Percentiles rank a stretch among this genome's conserved stretches.
Evolutionary conservation across 1,139 yeast species (phyloP).

Genomic region (Yamadazyma aaseri): DNA sequence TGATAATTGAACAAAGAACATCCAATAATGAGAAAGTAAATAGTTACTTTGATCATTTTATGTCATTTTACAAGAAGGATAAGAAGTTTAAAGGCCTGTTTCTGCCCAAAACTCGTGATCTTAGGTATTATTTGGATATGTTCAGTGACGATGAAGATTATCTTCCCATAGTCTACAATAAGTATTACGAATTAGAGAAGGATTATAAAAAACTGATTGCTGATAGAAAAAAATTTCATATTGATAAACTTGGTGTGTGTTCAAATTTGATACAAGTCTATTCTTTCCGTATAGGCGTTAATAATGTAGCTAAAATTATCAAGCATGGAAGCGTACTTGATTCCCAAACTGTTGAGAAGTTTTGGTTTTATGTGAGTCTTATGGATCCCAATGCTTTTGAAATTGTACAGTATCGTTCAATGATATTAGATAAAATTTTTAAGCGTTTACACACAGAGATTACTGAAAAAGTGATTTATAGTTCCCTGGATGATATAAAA

Average conservation of each 20-base stretch:
- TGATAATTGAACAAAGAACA: constrained; percentile 3
- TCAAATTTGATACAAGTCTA: constrained; percentile 15
- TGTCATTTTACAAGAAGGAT: constrained; percentile 13
- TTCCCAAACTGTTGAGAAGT: constrained; percentile 16
- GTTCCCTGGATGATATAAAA: background rate
- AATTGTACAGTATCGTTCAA: constrained; percentile 14
- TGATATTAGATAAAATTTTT: constrained; percentile 12
- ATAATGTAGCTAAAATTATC: constrained; percentile 6
- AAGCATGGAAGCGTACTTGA: background rate
- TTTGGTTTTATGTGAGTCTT: constrained; percentile 26
- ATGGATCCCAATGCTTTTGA: constrained; percentile 23
- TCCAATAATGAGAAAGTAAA: background rate
- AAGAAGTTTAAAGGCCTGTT: constrained; percentile 5
- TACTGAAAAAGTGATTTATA: constrained; percentile 2
- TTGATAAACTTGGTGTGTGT: background rate
- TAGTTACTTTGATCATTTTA: constrained; percentile 8
- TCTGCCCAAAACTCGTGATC: constrained; percentile 8
- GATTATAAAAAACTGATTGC: background rate
- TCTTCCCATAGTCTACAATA: constrained; percentile 17
- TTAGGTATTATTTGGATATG: constrained; percentile 10
- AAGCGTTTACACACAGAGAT: constrained; percentile 11
- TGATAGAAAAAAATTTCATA: background rate
- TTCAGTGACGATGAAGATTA: constrained; percentile 17
- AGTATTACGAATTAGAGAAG: constrained; percentile 2
- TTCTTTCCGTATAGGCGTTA: constrained; percentile 17